A percentile compares a stretch with the other conserved stretches of the same genome.
Evolutionary conservation across 148 eudicot species (phyloP).

Genomic region (Beta vulgaris): DNA sequence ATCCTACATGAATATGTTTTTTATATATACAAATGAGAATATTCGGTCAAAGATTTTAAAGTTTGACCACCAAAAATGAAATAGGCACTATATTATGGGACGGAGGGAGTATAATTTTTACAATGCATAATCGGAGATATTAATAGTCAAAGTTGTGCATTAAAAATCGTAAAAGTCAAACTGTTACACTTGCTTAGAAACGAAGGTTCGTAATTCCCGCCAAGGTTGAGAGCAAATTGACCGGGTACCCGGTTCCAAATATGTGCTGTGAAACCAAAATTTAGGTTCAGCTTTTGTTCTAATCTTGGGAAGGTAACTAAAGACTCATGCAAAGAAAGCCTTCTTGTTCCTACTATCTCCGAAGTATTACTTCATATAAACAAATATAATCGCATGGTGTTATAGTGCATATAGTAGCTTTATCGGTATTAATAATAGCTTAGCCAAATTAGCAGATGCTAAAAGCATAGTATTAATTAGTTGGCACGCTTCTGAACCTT

Average conservation of each 20-base stretch:
- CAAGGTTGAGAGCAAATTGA: neutral
- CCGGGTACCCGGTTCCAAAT: no score
- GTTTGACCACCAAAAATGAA: no score
- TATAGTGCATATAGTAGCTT: no score
- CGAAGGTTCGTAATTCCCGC: neutral
- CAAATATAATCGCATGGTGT: neutral
- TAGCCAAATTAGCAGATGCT: slow-evolving; percentile 8
- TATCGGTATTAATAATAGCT: slow-evolving; percentile 15
- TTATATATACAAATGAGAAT: no score
- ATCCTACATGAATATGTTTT: no score
- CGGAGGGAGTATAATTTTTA: no score
- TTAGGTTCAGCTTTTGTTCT: slow-evolving; percentile 11
- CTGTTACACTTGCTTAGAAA: neutral
- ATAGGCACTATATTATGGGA: no score
- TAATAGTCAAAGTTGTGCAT: no score
- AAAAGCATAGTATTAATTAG: slow-evolving; percentile 6
- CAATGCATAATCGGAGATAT: no score
- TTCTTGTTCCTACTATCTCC: neutral
- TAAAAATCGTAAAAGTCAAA: no score
- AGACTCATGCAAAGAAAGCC: neutral
- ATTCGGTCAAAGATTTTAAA: no score
- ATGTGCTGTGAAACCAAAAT: neutral
- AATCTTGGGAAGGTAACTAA: neutral
- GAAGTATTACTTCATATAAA: neutral
- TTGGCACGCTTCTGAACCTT: slow-evolving; percentile 26